phyloP scores from a whole-genome alignment of 495 filamentous ascomycete genomes.

The Chaetomium tenue region DNA sequence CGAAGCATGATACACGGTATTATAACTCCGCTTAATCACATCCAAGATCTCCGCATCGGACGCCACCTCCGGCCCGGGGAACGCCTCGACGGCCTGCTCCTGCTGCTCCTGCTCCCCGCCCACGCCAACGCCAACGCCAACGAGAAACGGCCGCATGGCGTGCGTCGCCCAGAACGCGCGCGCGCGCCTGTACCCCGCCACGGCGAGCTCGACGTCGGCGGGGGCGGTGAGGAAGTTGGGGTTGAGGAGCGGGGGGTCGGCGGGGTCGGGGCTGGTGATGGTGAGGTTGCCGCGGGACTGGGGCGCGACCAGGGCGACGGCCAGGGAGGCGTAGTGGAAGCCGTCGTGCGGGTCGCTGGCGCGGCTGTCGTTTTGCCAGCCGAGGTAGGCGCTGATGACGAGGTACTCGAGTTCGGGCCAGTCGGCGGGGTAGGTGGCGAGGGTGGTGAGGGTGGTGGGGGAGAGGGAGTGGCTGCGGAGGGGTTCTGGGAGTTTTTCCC shows the following conservation, averaged over 20 bases:
- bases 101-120: no score
- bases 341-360: conserved; percentile 29
- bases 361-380: conserved; percentile 31
- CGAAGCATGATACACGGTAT: not conserved
- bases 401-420: conserved; percentile 60
- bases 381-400: conserved; percentile 13
- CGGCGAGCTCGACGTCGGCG: conserved; percentile 45
- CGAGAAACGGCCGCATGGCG: not conserved
- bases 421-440: conserved; percentile 44
- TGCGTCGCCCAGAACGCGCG: not conserved
- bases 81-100: not conserved
- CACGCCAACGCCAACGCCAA: no score
- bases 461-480: not conserved
- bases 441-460: not conserved
- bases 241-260: conserved; percentile 48
- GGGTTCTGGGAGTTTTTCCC: conserved; percentile 44
- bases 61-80: not conserved
- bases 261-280: conserved; percentile 43
- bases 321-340: conserved; percentile 27
- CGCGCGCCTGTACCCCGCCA: conserved; percentile 47
- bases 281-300: conserved; percentile 55
- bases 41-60: conserved; percentile 13
- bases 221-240: conserved; percentile 47
- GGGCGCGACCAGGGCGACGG: conserved; percentile 40
- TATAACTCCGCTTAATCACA: not conserved